phyloP scores from a whole-genome alignment of 1,139 yeast genomes.

The Sugiyamaella xylanicola region DNA sequence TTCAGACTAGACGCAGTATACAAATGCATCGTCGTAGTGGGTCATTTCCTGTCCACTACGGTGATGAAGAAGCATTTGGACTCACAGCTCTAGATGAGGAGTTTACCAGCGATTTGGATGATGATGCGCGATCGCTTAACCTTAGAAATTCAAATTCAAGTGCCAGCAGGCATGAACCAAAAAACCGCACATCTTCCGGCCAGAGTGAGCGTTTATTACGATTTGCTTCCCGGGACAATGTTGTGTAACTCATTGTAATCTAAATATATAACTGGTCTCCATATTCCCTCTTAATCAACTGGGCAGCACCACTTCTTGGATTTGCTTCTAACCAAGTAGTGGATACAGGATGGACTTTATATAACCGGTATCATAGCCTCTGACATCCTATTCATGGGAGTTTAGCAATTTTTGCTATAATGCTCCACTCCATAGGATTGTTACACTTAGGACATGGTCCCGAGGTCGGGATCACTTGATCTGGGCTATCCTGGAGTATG shows the following conservation, averaged over 20 bases:
- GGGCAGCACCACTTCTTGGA: neutral
- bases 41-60: slow-evolving; percentile 37
- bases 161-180: slow-evolving; percentile 7
- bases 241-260: slow-evolving; percentile 4
- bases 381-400: too few species aligned
- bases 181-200: slow-evolving; percentile 7
- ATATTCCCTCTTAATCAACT: neutral
- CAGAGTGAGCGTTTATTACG: slow-evolving; percentile 8
- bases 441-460: slow-evolving; percentile 28
- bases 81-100: slow-evolving; percentile 40
- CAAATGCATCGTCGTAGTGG: slow-evolving; percentile 46
- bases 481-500: slow-evolving; percentile 13
- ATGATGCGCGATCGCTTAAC: slow-evolving; percentile 26
- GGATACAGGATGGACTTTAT: too few species aligned
- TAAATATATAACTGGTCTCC: neutral
- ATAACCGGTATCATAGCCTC: too few species aligned
- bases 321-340: neutral
- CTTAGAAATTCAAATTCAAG: neutral
- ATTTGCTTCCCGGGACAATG: slow-evolving; percentile 5
- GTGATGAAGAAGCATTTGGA: slow-evolving; percentile 44
- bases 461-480: slow-evolving; percentile 24
- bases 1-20: slow-evolving; percentile 64
- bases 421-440: slow-evolving; percentile 22
- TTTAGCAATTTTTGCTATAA: slow-evolving; percentile 21
- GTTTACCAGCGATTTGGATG: slow-evolving; percentile 25